These are phyloP conservation scores for Salix purpurea DNA, from an alignment of 345 rosid genomes.

Conservation along the genomic window DNA sequence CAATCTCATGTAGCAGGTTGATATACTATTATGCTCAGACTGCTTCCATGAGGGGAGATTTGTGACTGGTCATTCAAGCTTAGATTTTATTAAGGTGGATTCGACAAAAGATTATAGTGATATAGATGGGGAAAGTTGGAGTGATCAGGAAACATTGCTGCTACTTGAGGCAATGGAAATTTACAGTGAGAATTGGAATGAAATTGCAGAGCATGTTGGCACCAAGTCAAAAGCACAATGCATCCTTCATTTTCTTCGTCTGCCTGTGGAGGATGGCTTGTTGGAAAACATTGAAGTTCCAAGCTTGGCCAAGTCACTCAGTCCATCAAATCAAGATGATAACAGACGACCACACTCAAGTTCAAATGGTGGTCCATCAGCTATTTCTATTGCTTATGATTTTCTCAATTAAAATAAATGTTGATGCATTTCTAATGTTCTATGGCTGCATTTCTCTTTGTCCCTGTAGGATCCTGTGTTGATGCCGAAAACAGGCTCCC, in stretches of 20 bases:
- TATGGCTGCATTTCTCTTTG: slow-evolving; percentile 4
- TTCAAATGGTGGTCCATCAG: slow-evolving; percentile 55
- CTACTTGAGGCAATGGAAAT: slow-evolving; percentile 94
- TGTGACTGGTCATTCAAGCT: slow-evolving; percentile 78
- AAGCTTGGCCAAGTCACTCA: slow-evolving; percentile 34
- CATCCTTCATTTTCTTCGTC: slow-evolving; percentile 82
- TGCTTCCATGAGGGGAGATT: slow-evolving; percentile 89
- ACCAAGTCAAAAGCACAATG: slow-evolving; percentile 96
- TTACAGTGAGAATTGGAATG: slow-evolving; percentile 81
- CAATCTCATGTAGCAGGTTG: slow-evolving; percentile 57
- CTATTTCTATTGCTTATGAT: slow-evolving; percentile 28
- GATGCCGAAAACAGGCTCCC: slow-evolving; percentile 73
- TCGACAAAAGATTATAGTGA: slow-evolving; percentile 58
- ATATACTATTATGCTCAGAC: slow-evolving; percentile 57
- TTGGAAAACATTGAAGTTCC: slow-evolving; percentile 85
- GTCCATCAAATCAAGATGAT: slow-evolving; percentile 48
- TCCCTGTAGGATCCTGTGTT: slow-evolving; percentile 41
- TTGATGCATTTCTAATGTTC: slow-evolving; percentile 2
- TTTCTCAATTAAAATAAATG: slow-evolving; percentile 2
- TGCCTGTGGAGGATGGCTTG: slow-evolving; percentile 81
- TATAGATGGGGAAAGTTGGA: slow-evolving; percentile 86
- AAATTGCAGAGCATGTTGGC: slow-evolving; percentile 89
- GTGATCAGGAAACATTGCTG: slow-evolving; percentile 79
- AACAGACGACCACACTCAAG: slow-evolving; percentile 35
- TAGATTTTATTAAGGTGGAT: slow-evolving; percentile 77